These are phyloP conservation scores for Komagataella ulmi DNA, from an alignment of 805 yeast genomes.

Conservation along the genomic window DNA sequence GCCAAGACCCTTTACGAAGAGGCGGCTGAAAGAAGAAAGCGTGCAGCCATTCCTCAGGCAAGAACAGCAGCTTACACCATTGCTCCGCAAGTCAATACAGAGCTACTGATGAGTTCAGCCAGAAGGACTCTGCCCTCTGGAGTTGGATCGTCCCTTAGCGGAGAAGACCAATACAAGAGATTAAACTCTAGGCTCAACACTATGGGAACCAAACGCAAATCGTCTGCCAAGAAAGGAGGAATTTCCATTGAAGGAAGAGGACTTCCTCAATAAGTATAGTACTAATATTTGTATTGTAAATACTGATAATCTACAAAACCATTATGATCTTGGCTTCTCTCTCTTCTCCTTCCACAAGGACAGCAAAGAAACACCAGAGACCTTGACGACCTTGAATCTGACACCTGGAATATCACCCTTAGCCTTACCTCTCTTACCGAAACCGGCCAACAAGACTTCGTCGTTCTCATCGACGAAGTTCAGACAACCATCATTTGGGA, in stretches of 20 bases:
- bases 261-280: constrained; percentile 9
- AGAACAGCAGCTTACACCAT: constrained; percentile 79
- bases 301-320: constrained; percentile 4
- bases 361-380: constrained; percentile 98
- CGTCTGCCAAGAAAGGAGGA: constrained; percentile 48
- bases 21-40: constrained; percentile 79
- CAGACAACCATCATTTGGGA: constrained; percentile 99
- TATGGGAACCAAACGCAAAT: constrained; percentile 30
- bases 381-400: constrained; percentile 99
- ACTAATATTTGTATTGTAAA: neutral
- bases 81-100: constrained; percentile 70
- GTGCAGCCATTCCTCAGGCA: constrained; percentile 94
- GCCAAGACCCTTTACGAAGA: constrained; percentile 67
- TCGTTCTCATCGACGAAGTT: constrained; percentile 99
- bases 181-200: constrained; percentile 45
- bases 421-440: constrained; percentile 99
- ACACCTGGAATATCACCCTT: constrained; percentile 99
- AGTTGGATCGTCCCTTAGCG: constrained; percentile 35
- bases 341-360: constrained; percentile 99
- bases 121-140: constrained; percentile 20
- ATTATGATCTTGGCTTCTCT: constrained; percentile 99
- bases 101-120: constrained; percentile 26
- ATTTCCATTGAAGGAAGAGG: constrained; percentile 72
- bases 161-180: constrained; percentile 74
- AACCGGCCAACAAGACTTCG: constrained; percentile 99